Evolutionary conservation across 345 rosid species (phyloP).

Genomic region (Salix caprea): DNA sequence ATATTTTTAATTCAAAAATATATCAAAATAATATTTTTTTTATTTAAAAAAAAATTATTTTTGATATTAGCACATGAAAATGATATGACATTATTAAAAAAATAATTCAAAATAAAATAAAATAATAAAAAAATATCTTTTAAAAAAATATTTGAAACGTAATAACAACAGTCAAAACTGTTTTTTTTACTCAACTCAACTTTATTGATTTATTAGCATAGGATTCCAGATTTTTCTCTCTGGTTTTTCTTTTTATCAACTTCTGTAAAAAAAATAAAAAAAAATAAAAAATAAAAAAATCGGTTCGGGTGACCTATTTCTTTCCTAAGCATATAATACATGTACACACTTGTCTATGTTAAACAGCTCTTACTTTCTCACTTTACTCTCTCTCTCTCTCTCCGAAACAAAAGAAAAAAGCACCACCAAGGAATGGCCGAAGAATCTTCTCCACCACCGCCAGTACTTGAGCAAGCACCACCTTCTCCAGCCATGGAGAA

Average conservation of each 20-base stretch:
- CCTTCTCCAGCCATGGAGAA: neutral
- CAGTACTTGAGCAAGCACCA: neutral
- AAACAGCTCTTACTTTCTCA: neutral
- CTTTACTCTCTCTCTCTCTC: neutral
- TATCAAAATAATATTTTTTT: too few species aligned
- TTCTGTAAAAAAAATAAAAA: too few species aligned
- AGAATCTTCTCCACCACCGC: constrained; percentile 14
- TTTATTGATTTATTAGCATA: neutral
- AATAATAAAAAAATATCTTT: too few species aligned
- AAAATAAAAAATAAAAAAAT: neutral
- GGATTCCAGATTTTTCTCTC: constrained; percentile 16
- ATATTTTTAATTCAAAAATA: too few species aligned
- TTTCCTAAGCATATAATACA: neutral
- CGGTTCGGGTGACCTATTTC: neutral
- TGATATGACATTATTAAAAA: too few species aligned
- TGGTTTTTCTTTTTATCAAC: neutral
- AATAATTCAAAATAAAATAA: too few species aligned
- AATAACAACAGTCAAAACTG: too few species aligned
- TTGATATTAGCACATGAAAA: too few species aligned
- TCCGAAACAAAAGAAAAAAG: neutral
- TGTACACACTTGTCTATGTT: too few species aligned
- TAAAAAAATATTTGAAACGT: too few species aligned
- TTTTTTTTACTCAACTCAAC: neutral
- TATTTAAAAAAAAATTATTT: too few species aligned
- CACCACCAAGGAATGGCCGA: constrained; percentile 17